Evolutionary conservation across 345 rosid species (phyloP), one percentile per base, ranked within the genome.

Genomic region (Eucalyptus regnans): DNA sequence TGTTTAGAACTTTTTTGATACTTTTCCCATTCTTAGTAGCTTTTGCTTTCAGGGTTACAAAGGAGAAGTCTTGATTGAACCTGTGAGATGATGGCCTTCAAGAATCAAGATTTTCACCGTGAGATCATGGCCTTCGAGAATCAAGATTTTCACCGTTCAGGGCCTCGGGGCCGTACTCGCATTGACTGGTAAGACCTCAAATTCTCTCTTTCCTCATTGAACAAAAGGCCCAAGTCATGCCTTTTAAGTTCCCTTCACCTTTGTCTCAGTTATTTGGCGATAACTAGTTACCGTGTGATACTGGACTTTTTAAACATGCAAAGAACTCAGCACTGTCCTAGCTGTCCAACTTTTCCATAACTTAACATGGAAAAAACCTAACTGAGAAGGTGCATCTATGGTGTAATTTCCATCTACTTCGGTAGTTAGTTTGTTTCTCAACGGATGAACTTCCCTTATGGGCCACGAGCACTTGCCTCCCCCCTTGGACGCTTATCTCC

Each of bases 121-220:
- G 13, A 6, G 13, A 58, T 22, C 23, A 43, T 41, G 96, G 54
- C 93, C 31, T 93, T 96, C 48, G 95, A 95, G 89, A 94, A 94
- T 92, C 97, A 94, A 88, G 92, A 90, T n/a, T 96, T 97, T 89
- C 90, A 93, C 89, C 91, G 89, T 89, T 90, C 93, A 51, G 98
- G 99, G 22, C 98, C 99, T n/a, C 91, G 90, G 86, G 93, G 93
- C 92, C 90, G 93, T 29, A 90, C 96, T 86, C n/a, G 89, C 86
- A 29, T 97, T 86, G 95, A 97, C 90, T 97, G 98, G 98, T 96
- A 90, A 68, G 92, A 62, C 50, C 86, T 86, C 81, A 41, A 18
- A 64, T 60, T 49, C 20, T 51, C 54, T 51, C 54, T 85, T 31
- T 85, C 66, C 29, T 83, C 50, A 25, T 87, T 50, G 9, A 29